Evolutionary conservation across 805 yeast species (phyloP), one percentile per base, ranked within the genome.

Genomic region (Millerago galiae): DNA sequence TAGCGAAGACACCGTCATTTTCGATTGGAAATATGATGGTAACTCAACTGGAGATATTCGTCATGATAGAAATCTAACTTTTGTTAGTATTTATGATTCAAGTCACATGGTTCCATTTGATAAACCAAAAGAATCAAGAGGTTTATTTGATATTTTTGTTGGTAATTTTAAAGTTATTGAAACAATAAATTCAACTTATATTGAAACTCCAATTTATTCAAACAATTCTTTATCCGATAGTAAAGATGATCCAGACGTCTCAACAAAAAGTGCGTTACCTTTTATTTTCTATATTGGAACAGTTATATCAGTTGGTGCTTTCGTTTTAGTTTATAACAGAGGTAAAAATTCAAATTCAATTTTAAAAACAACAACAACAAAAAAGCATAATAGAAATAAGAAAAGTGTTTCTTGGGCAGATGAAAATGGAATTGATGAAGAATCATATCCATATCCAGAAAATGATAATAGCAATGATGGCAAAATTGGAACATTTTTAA

Each of bases 61-160:
- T 73, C 77, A 46, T 52, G 90, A 80, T 37, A 71, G 86, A 48
- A 86, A 87, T 55, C 67, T 91, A 54, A 83, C 96, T 0, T 83
- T 83, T 58, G 78, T 85, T 27, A 77, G 78, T 44, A 77, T 91
- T 2, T 75, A 64, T 58, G 77, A 86, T 52, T 78, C 95, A 0
- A 83, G 95, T 4, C 98, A 93, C 58, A 91, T 93, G 98, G 93
- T 89, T 21, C 95, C 98, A 1, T 81, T 75, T 50, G 97, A 90
- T 59, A 65, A 76, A 40, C 84, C 93, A 2, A 77, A 71, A 36
- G 71, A 75, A 24, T 75, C 90, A 8, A 70, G 89, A 50, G 87
- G 88, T 14, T 62, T 90, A 46, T 64, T 89, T 33, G 89, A 87
- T 41, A 59, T 68, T n/a, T 48, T 56, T 41, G 52, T 52, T 25